Conservation (phyloP, 2,329 filamentous ascomycete genomes). For the Pseudogymnoascus sp. region DNA sequence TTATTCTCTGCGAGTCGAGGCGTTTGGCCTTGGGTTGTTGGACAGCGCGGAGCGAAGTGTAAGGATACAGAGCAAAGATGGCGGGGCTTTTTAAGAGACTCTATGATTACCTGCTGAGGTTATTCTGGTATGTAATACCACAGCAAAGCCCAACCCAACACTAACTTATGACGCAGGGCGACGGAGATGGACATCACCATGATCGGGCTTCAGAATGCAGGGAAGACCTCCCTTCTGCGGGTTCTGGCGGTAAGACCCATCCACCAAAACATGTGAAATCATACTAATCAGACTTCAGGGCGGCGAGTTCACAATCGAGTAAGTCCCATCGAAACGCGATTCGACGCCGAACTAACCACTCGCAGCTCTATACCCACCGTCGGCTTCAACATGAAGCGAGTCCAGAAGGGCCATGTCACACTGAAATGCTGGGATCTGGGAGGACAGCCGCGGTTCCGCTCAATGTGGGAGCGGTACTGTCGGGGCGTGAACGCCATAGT, state of each 20-base stretch:
- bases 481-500: constrained; percentile 95
- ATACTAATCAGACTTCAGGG: constrained; percentile 50
- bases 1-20: not conserved
- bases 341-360: constrained; percentile 31
- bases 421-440: constrained; percentile 99
- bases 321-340: constrained; percentile 40
- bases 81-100: constrained; percentile 85
- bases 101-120: constrained; percentile 96
- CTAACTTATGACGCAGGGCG: constrained; percentile 56
- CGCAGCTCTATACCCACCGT: constrained; percentile 92
- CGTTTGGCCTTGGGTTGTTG: not conserved
- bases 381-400: constrained; percentile 97
- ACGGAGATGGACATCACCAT: constrained; percentile 99
- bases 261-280: constrained; percentile 18
- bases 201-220: constrained; percentile 95
- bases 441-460: constrained; percentile 90
- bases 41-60: not conserved
- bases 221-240: constrained; percentile 89
- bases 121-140: constrained; percentile 71
- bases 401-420: constrained; percentile 96
- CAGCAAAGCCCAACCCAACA: not conserved
- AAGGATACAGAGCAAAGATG: constrained; percentile 49
- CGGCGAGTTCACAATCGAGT: constrained; percentile 98
- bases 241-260: constrained; percentile 76
- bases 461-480: constrained; percentile 99